Conservation (phyloP, 192 early-diverging fungal genomes). For the Piromyces finnis region DNA sequence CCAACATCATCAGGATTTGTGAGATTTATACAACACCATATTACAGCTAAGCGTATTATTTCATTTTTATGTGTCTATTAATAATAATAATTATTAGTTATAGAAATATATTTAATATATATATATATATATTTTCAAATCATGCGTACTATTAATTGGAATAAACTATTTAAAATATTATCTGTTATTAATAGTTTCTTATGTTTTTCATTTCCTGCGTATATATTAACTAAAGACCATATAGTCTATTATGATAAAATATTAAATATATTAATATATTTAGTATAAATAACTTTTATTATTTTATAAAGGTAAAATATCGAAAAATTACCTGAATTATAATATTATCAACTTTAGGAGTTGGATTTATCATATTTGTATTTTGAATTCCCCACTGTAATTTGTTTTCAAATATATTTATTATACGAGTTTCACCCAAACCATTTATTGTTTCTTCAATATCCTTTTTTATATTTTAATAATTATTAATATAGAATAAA, state of each 20-base stretch:
- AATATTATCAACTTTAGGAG: background rate
- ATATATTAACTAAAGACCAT: too few species aligned
- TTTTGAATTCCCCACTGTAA: slow-evolving; percentile 11
- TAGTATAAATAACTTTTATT: too few species aligned
- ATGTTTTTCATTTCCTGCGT: too few species aligned
- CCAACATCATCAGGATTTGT: background rate
- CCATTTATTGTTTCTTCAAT: slow-evolving; percentile 52
- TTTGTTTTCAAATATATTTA: slow-evolving; percentile 46
- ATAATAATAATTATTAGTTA: slow-evolving; percentile 61
- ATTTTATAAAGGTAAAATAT: too few species aligned
- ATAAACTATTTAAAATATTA: too few species aligned
- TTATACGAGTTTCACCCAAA: slow-evolving; percentile 31
- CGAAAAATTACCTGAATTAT: background rate
- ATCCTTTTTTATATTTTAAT: too few species aligned
- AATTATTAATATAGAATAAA: too few species aligned
- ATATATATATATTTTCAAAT: slow-evolving; percentile 28
- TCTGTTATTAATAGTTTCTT: too few species aligned
- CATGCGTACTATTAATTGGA: too few species aligned
- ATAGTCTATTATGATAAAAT: too few species aligned
- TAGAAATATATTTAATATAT: slow-evolving; percentile 49
- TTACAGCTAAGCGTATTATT: background rate
- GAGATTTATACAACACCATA: background rate
- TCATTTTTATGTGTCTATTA: slow-evolving; percentile 23
- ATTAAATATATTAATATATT: too few species aligned
- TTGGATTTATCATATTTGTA: background rate